Conservation (phyloP, 257 asterid species). For the Solanum corneliomulleri region DNA sequence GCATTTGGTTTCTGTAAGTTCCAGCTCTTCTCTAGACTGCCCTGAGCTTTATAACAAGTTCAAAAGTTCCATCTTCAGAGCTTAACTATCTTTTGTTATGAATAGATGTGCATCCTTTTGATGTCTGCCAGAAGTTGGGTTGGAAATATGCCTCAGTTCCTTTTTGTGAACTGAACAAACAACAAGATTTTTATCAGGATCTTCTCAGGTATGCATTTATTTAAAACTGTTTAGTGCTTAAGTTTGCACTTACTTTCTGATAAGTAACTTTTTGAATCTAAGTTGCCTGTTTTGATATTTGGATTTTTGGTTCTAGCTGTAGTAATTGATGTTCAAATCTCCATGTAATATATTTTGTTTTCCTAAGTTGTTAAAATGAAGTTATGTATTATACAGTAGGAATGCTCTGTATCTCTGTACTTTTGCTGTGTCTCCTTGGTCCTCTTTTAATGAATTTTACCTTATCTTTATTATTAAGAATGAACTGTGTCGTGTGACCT, state of each 20-base stretch:
- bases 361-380: not conserved
- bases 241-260: not conserved
- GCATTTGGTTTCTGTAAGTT: constrained; percentile 98
- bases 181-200: constrained; percentile 64
- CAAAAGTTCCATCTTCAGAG: not conserved
- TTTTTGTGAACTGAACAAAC: constrained; percentile 51
- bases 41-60: not conserved
- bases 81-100: constrained; percentile 6
- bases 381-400: not conserved
- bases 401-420: not conserved
- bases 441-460: not conserved
- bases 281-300: not conserved
- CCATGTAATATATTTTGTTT: not conserved
- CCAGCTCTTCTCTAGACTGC: not conserved
- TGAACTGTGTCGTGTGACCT: not conserved
- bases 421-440: not conserved
- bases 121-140: constrained; percentile 86
- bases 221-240: not conserved
- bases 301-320: not conserved
- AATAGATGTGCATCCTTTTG: constrained; percentile 86
- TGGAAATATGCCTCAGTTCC: constrained; percentile 68
- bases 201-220: constrained; percentile 56
- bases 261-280: not conserved
- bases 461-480: not conserved
- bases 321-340: not conserved